A percentile compares a stretch with the other conserved stretches of the same genome.
Evolutionary conservation across 140 eudicot species (phyloP).

Genomic region (Oenanthe javanica): DNA sequence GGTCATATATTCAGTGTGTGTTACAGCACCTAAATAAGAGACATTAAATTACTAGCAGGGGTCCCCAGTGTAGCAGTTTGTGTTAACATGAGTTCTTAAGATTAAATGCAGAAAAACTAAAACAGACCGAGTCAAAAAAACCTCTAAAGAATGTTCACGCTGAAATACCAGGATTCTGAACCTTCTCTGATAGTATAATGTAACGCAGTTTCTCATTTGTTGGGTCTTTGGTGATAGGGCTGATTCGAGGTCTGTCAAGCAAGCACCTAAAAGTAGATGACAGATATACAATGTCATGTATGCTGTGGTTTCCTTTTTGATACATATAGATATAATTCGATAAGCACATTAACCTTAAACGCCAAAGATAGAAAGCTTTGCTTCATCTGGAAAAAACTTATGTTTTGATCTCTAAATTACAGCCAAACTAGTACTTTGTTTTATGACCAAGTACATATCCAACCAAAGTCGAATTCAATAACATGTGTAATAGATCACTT

Average conservation of each 20-base stretch:
- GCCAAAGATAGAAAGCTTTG: neutral
- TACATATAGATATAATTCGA: neutral
- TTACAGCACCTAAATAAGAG: neutral
- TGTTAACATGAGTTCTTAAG: neutral
- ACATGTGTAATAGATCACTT: neutral
- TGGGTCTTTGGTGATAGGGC: conserved; percentile 86
- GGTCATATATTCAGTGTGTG: too few relatives aligned
- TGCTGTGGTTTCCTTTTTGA: neutral
- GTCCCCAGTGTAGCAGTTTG: neutral
- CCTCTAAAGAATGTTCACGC: neutral
- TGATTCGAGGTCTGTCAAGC: conserved; percentile 85
- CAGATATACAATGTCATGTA: conserved; percentile 5
- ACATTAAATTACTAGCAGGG: neutral
- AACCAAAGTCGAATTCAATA: neutral
- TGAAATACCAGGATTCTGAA: conserved; percentile 61
- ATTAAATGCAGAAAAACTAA: neutral
- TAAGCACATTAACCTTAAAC: neutral
- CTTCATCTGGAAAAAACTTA: neutral
- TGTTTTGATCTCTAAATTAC: neutral
- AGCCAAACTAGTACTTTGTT: neutral
- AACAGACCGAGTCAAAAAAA: neutral
- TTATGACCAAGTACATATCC: neutral
- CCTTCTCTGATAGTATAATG: conserved; percentile 69
- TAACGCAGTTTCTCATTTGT: conserved; percentile 59
- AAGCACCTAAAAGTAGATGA: conserved; percentile 43